A percentile compares a stretch with the other conserved stretches of the same genome.
phyloP scores from a whole-genome alignment of 352 stramenopile genomes.

The Poterioochromonas sp. region DNA sequence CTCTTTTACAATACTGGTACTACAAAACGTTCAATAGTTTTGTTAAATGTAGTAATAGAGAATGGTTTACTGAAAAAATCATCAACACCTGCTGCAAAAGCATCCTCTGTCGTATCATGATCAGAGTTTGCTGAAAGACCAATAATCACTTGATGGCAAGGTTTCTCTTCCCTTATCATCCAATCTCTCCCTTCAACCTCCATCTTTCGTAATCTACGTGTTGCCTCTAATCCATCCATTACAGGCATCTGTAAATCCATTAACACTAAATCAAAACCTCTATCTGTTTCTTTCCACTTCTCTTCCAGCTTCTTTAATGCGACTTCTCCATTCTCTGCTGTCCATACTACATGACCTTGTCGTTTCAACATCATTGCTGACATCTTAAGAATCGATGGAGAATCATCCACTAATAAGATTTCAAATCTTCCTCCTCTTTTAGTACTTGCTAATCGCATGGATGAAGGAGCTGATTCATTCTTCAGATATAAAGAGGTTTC shows the following conservation, averaged over 20 bases:
- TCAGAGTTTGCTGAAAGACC: background rate
- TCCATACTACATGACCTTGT: background rate
- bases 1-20: too few species aligned
- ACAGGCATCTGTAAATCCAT: slow-evolving; percentile 25
- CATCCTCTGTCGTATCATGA: background rate
- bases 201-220: background rate
- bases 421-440: too few species aligned
- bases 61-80: slow-evolving; percentile 22
- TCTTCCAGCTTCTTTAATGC: background rate
- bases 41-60: too few species aligned
- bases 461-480: too few species aligned
- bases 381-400: background rate
- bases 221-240: slow-evolving; percentile 21
- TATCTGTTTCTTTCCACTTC: background rate
- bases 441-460: too few species aligned
- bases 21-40: too few species aligned
- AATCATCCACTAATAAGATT: background rate
- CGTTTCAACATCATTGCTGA: background rate
- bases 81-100: background rate
- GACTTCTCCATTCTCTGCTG: background rate
- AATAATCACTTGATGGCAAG: background rate
- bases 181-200: too few species aligned
- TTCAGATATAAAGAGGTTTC: too few species aligned
- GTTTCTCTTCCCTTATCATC: too few species aligned
- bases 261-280: slow-evolving; percentile 1